Evolutionary conservation across 2,329 filamentous ascomycete species (phyloP).

Genomic region (Calonectria henricotiae): DNA sequence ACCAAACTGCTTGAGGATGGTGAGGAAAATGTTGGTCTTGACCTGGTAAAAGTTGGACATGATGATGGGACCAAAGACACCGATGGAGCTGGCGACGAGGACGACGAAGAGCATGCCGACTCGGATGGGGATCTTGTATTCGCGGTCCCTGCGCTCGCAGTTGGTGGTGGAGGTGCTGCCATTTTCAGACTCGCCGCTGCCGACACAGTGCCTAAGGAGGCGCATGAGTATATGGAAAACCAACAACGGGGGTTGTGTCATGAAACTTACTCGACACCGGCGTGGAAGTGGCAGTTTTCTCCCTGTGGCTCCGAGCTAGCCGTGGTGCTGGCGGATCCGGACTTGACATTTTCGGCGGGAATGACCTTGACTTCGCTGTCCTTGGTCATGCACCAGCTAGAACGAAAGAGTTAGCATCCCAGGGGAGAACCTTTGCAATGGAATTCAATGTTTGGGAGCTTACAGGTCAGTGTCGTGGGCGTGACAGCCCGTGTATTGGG

Average conservation of each 20-base stretch:
- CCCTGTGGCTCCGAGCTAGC: slow-evolving; percentile 42
- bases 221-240: not conserved
- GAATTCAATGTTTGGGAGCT: slow-evolving; percentile 40
- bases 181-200: slow-evolving; percentile 52
- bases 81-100: slow-evolving; percentile 77
- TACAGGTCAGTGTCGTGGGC: slow-evolving; percentile 71
- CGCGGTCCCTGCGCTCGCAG: slow-evolving; percentile 65
- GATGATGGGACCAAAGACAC: slow-evolving; percentile 79
- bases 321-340: slow-evolving; percentile 26
- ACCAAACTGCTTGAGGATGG: slow-evolving; percentile 81
- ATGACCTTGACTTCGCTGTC: slow-evolving; percentile 47
- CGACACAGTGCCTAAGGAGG: slow-evolving; percentile 70
- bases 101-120: slow-evolving; percentile 84
- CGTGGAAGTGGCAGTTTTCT: slow-evolving; percentile 80
- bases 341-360: slow-evolving; percentile 38
- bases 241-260: not conserved
- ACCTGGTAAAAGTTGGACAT: slow-evolving; percentile 71
- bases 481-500: slow-evolving; percentile 77
- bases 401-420: not conserved
- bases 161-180: slow-evolving; percentile 50
- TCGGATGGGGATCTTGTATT: slow-evolving; percentile 80
- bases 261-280: slow-evolving; percentile 78
- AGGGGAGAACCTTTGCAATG: too few relatives aligned
- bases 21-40: slow-evolving; percentile 68
- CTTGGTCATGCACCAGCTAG: slow-evolving; percentile 48